phyloP scores from a whole-genome alignment of 805 yeast genomes.

The Lipomyces chichibuensis region DNA sequence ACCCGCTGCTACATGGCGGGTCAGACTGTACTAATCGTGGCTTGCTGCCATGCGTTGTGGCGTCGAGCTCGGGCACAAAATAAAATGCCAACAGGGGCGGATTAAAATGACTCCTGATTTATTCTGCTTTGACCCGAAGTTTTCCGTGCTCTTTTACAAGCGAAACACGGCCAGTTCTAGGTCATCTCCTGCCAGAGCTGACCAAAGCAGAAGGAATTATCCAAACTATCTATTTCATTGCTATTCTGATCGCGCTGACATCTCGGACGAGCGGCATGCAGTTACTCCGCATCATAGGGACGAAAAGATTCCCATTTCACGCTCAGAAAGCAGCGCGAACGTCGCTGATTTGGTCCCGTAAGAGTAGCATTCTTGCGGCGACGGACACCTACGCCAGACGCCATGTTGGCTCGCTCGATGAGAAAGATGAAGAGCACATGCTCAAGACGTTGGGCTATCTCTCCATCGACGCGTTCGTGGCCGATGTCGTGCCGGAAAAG shows the following conservation, averaged over 20 bases:
- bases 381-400: constrained; percentile 87
- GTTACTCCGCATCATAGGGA: not conserved
- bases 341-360: not conserved
- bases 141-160: not conserved
- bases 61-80: not conserved
- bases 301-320: not conserved
- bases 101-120: not conserved
- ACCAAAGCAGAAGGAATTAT: not conserved
- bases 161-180: not conserved
- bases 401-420: constrained; percentile 79
- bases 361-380: constrained; percentile 41
- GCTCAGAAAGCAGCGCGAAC: not conserved
- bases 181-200: not conserved
- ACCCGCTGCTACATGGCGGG: not conserved
- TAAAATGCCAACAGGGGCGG: not conserved
- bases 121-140: not conserved
- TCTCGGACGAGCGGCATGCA: not conserved
- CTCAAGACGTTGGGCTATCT: constrained; percentile 63
- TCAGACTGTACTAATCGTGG: not conserved
- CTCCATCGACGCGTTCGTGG: constrained; percentile 71
- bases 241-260: not conserved
- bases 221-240: not conserved
- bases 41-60: not conserved
- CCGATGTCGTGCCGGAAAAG: constrained; percentile 73
- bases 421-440: constrained; percentile 66